These are phyloP conservation scores for Hydnum rufescens DNA, from an alignment of 768 basidiomycete species.

Conservation along the genomic window DNA sequence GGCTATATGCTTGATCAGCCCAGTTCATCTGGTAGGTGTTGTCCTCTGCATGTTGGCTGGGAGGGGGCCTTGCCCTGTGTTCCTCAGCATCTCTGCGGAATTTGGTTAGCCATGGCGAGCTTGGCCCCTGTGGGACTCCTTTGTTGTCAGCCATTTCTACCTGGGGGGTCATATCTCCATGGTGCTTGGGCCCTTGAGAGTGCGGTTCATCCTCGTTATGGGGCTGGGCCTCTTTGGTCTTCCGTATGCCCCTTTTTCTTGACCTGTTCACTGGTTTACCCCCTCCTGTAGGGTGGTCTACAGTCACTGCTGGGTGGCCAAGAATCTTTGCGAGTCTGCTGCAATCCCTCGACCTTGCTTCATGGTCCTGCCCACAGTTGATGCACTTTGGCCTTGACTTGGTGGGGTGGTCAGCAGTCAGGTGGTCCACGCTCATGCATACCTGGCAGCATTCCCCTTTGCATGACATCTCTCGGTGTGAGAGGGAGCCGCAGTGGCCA, in stretches of 20 bases:
- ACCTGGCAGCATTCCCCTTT: not conserved
- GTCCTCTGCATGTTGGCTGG: conserved; percentile 36
- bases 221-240: too few species aligned
- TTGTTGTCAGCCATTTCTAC: too few species aligned
- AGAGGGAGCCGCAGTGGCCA: not conserved
- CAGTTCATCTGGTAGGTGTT: conserved; percentile 22
- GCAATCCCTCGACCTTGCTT: not conserved
- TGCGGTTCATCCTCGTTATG: too few species aligned
- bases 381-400: not conserved
- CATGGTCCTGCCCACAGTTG: conserved; percentile 3
- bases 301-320: not conserved
- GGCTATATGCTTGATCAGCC: not conserved
- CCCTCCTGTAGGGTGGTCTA: not conserved
- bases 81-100: too few species aligned
- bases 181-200: too few species aligned
- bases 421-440: not conserved
- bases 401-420: not conserved
- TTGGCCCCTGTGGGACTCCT: too few species aligned
- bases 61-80: too few species aligned
- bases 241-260: too few species aligned
- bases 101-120: too few species aligned
- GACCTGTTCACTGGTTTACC: too few species aligned
- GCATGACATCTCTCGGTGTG: not conserved
- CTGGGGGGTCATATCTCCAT: too few species aligned
- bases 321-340: not conserved